Evolutionary conservation across 129 eudicot genomes (phyloP), one percentile per base, ranked within the genome.

Genomic region (Chrysanthemum makinoi): DNA sequence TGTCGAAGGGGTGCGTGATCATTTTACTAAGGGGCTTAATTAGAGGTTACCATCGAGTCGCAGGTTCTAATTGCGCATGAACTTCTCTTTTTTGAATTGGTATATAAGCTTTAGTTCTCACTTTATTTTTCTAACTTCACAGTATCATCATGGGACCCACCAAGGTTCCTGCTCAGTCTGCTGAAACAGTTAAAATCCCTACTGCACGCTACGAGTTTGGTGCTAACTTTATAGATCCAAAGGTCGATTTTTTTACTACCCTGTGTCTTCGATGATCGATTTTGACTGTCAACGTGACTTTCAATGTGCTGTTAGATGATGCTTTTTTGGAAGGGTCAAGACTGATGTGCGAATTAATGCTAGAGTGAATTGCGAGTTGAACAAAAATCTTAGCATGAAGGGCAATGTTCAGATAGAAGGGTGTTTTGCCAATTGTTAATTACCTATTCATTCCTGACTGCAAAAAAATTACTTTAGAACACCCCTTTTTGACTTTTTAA

Each of bases 111-210:
- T 24, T 68, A 63, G 16, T 20, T 35, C 47, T 9, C 47, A 4
- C 55, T 39, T 6, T 13, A 49, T 47, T 67, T 20, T 18, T 73
- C 11, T 9, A 43, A 30, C 15, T 69, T 13, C 18, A 58, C 74
- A 90, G 95, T 69, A 84, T 90, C 8, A 64, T 79, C 68, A 90
- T 90, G 97, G 97, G 97, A 50, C 95, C 97, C 43, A 87, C 87
- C 0, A 95, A 90, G 69, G 26, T 90, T 65, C 97, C 97, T 68
- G 70, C 87, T 81, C 97, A 90, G 76, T 83, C 91, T 61, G 11
- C 91, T 28, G 91, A 90, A 71, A 52, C 84, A 10, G 80, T 90
- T 62, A 90, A 90, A 83, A 66, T 90, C 20, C 91, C 95, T 20
- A 87, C 86, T 33, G 80, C 91, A 35, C 75, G 83, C 57, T 87